phyloP scores from a whole-genome alignment of 2,329 filamentous ascomycete genomes.

The Seiridium cupressi region DNA sequence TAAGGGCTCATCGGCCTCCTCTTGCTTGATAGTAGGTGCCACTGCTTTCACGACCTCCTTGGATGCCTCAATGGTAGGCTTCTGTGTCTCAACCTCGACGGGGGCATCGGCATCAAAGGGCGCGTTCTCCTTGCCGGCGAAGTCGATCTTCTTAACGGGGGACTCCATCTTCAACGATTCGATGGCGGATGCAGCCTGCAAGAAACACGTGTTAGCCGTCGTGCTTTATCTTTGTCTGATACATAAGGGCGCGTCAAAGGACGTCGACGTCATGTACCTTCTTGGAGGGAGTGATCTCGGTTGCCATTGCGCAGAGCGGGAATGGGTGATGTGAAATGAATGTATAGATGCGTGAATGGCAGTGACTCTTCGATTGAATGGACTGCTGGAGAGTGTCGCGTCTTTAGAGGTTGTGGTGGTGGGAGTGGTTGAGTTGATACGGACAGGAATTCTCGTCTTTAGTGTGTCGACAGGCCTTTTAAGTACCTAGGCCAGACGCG shows the following conservation, averaged over 20 bases:
- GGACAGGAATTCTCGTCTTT: constrained; percentile 1
- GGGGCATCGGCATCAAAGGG: constrained; percentile 50
- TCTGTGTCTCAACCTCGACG: constrained; percentile 60
- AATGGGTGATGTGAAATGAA: constrained; percentile 15
- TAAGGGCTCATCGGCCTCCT: constrained; percentile 83
- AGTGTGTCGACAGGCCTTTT: constrained; percentile 7
- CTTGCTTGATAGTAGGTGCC: constrained; percentile 56
- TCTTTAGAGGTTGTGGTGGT: background rate
- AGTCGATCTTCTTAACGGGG: constrained; percentile 85
- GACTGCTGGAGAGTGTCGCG: constrained; percentile 1
- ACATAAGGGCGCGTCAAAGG: constrained; percentile 13
- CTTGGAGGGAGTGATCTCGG: constrained; percentile 64
- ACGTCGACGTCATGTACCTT: constrained; percentile 41
- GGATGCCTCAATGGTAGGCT: constrained; percentile 49
- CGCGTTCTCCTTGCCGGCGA: constrained; percentile 83
- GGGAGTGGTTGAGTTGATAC: constrained; percentile 4
- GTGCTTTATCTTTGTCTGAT: constrained; percentile 15
- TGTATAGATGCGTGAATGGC: constrained; percentile 15
- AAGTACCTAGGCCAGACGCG: constrained; percentile 5
- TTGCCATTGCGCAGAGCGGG: constrained; percentile 60
- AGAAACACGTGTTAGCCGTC: constrained; percentile 18
- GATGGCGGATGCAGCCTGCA: constrained; percentile 80
- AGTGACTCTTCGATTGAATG: background rate
- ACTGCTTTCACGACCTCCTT: constrained; percentile 39
- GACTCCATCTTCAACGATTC: constrained; percentile 91